Percentiles rank a stretch among this genome's conserved stretches.
Conservation (phyloP, 192 early-diverging fungal genomes). For the Glomus cerebriforme region DNA sequence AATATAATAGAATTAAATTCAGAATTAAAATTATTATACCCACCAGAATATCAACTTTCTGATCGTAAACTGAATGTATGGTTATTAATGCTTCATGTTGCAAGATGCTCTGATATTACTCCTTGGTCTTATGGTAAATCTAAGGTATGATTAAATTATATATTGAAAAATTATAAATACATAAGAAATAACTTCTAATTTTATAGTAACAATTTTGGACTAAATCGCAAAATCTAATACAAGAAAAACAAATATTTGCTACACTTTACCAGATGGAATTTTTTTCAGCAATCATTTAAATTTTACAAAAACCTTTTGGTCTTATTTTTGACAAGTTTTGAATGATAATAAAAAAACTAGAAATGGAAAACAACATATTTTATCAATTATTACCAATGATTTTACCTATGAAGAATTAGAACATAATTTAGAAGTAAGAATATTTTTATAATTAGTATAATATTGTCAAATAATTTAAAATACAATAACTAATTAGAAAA, state of each 20-base stretch:
- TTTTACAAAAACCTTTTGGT: not conserved
- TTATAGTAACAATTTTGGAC: not conserved
- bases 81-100: not conserved
- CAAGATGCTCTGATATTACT: not conserved
- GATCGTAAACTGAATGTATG: not conserved
- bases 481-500: no score
- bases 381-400: no score
- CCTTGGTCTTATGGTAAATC: not conserved
- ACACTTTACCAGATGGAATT: no score
- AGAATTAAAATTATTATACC: no score
- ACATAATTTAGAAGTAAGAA: not conserved
- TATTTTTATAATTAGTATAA: no score
- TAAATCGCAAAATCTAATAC: conserved; percentile 1
- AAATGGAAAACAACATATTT: not conserved
- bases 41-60: no score
- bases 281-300: no score
- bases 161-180: not conserved
- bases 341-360: not conserved
- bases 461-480: no score
- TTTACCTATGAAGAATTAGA: conserved; percentile 6
- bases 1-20: no score
- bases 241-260: no score
- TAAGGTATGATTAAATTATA: not conserved
- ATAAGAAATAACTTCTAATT: not conserved
- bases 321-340: not conserved